Conservation (phyloP, 1,139 yeast genomes). For the Candida albicans region DNA sequence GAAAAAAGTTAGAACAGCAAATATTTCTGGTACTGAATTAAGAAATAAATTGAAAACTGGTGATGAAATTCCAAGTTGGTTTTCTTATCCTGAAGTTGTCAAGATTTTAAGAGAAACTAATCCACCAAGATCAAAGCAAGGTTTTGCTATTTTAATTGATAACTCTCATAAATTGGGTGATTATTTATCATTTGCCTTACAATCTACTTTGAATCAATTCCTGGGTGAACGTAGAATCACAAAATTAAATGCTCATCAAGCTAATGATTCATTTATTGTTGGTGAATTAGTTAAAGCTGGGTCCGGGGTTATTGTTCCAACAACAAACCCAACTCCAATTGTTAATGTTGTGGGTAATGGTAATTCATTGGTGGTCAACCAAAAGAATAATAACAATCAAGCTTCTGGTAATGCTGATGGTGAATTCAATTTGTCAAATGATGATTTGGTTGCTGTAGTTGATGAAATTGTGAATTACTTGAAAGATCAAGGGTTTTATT, state of each 20-base stretch:
- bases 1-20: conserved; percentile 75
- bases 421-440: conserved; percentile 12
- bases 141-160: conserved; percentile 69
- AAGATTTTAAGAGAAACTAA: conserved; percentile 86
- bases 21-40: conserved; percentile 93
- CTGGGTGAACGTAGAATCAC: conserved; percentile 86
- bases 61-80: conserved; percentile 91
- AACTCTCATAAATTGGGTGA: conserved; percentile 53
- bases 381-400: conserved; percentile 13
- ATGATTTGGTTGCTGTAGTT: conserved; percentile 50
- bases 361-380: conserved; percentile 30
- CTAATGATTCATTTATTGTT: conserved; percentile 57
- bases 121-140: conserved; percentile 89
- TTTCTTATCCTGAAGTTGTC: conserved; percentile 95
- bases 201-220: conserved; percentile 86
- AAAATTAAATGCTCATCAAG: conserved; percentile 54
- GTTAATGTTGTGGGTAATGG: conserved; percentile 47
- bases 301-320: conserved; percentile 79
- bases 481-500: conserved; percentile 75
- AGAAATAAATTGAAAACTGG: conserved; percentile 88
- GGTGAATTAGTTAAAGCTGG: conserved; percentile 88
- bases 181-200: conserved; percentile 73
- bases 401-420: conserved; percentile 12
- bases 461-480: conserved; percentile 68
- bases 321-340: conserved; percentile 29